Evolutionary conservation across 495 filamentous ascomycete genomes (phyloP), one percentile per base, ranked within the genome.

Genomic region (Daldinia childiae): DNA sequence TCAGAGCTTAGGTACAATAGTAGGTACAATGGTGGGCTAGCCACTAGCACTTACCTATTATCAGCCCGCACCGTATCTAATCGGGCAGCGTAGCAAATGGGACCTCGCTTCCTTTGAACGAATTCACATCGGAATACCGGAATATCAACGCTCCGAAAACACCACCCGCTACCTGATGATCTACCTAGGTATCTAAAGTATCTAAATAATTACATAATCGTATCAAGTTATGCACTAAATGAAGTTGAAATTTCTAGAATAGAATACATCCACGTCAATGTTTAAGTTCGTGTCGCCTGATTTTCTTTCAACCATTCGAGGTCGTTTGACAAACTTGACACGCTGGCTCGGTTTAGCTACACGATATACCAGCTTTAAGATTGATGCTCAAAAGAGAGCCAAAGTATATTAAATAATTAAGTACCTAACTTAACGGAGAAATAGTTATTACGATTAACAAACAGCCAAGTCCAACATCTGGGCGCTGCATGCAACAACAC

Each of bases 1-100:
- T 73, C 71, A 73, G 62, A 69, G 66, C 62, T 69, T 27, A 73
- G 66, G 62, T 71, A 71, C 38, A 32, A 29, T 12, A 14, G 32
- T 43, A 34, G 27, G n/a, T 51, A 54, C 24, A 62, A 32, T 11
- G 30, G 30, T 32, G 30, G 29, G 30, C 30, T 32, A 11, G 52
- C 32, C 6, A 8, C 30, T 32, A 11, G 52, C 32, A 62, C 29
- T 58, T 58, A 11, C 26, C n/a, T n/a, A n/a, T n/a, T n/a, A 38
- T 51, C 48, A 52, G 36, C 30, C 30, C 54, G 27, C 54, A 57
- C 54, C 21, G 32, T 66, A 48, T 43, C 60, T 65, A 50, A 58
- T 51, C 41, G 39, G 50, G 48, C 14, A 55, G 52, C 26, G 6
- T 12, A 38, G 38, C 17, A 24, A 64, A 57, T 41, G 52, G 39